These are phyloP conservation scores for Calonectria honghensis DNA, from an alignment of 2,329 filamentous ascomycete genomes.

Conservation along the genomic window DNA sequence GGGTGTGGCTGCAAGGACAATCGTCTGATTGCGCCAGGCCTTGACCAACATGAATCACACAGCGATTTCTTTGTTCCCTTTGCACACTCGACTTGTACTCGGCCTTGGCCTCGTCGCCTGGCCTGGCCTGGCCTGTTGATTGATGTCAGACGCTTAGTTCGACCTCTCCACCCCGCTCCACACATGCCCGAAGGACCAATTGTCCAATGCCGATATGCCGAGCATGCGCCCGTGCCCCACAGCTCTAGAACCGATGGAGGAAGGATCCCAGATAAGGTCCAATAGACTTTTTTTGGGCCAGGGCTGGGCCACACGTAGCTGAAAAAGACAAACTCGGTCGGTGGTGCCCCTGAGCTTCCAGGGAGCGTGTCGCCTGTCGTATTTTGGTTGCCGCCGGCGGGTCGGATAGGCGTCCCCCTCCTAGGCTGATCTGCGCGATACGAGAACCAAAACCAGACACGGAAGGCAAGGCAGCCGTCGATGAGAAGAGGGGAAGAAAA, in stretches of 20 bases:
- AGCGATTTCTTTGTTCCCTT: background rate
- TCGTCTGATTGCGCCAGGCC: constrained; percentile 2
- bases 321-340: constrained; percentile 31
- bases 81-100: background rate
- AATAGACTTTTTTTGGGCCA: constrained; percentile 39
- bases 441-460: constrained; percentile 21
- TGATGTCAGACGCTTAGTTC: constrained; percentile 20
- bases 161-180: constrained; percentile 19
- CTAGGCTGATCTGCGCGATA: constrained; percentile 36
- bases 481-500: too few species aligned
- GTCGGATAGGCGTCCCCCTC: background rate
- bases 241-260: constrained; percentile 21
- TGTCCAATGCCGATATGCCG: constrained; percentile 46
- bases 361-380: constrained; percentile 32
- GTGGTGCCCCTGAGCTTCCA: constrained; percentile 44
- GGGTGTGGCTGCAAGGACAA: constrained; percentile 5
- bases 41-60: constrained; percentile 4
- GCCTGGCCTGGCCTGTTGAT: background rate
- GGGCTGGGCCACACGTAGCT: constrained; percentile 35
- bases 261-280: constrained; percentile 41
- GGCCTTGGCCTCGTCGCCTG: background rate
- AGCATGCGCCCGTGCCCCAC: constrained; percentile 40
- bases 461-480: background rate
- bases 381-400: constrained; percentile 32
- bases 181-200: constrained; percentile 1